phyloP scores from a whole-genome alignment of 805 yeast species.

The Nakazawaea peltata region DNA sequence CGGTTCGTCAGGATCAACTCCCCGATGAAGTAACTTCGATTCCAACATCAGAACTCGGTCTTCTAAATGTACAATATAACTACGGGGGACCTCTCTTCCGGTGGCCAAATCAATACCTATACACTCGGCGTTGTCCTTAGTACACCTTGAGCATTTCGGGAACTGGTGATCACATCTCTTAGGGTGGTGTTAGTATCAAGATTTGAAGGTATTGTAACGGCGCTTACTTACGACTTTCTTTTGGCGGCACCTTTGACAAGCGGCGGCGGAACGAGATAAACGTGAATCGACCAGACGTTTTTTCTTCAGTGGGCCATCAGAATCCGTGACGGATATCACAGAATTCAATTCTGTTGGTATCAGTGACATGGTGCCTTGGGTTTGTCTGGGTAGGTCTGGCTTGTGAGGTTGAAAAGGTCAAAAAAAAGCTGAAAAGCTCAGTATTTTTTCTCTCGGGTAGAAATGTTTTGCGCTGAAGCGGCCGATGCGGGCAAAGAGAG shows the following conservation, averaged over 20 bases:
- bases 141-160: slow-evolving; percentile 60
- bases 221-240: slow-evolving; percentile 35
- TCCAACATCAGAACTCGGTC: slow-evolving; percentile 54
- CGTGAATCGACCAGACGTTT: slow-evolving; percentile 17
- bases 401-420: too few relatives aligned
- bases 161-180: slow-evolving; percentile 55
- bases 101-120: slow-evolving; percentile 84
- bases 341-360: too few relatives aligned
- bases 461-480: too few relatives aligned
- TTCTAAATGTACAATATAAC: slow-evolving; percentile 68
- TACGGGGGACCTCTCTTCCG: slow-evolving; percentile 78
- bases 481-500: too few relatives aligned
- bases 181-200: background rate
- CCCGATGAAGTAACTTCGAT: slow-evolving; percentile 33
- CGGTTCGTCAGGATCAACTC: slow-evolving; percentile 25
- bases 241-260: slow-evolving; percentile 75
- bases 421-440: too few relatives aligned
- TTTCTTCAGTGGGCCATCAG: background rate
- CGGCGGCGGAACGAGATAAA: slow-evolving; percentile 62
- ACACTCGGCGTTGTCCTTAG: slow-evolving; percentile 62
- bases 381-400: too few relatives aligned
- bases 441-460: too few relatives aligned
- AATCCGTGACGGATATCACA: too few relatives aligned
- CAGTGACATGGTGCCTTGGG: too few relatives aligned
- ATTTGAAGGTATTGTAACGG: background rate